A percentile compares a stretch with the other conserved stretches of the same genome.
Evolutionary conservation across 352 stramenopile genomes (phyloP).

Genomic region (Phytophthora palmivora): DNA sequence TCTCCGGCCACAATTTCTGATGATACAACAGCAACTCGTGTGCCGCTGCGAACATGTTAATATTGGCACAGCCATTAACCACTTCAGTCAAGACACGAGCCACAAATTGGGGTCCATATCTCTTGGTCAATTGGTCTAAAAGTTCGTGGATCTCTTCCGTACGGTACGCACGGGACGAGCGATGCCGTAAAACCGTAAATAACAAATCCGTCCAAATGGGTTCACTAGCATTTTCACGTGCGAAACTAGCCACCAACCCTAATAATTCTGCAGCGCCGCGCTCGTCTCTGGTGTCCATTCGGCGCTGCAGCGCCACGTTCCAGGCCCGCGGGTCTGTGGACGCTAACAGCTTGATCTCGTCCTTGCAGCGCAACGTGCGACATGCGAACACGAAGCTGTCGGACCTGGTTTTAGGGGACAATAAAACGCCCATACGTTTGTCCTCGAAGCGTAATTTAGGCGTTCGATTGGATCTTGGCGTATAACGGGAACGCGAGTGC

Average conservation of each 20-base stretch:
- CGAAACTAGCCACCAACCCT: slow-evolving; percentile 53
- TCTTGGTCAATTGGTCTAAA: slow-evolving; percentile 39
- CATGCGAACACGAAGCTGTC: slow-evolving; percentile 45
- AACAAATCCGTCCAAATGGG: slow-evolving; percentile 77
- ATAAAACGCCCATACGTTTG: slow-evolving; percentile 42
- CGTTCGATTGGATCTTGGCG: neutral
- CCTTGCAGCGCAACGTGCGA: slow-evolving; percentile 40
- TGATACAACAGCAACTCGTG: slow-evolving; percentile 64
- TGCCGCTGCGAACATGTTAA: slow-evolving; percentile 60
- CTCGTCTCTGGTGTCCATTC: slow-evolving; percentile 54
- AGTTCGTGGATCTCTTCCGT: slow-evolving; percentile 45
- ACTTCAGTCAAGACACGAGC: slow-evolving; percentile 51
- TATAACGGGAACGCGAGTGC: too few species aligned
- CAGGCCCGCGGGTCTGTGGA: slow-evolving; percentile 58
- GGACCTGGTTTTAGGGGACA: slow-evolving; percentile 40
- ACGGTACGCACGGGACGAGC: slow-evolving; percentile 32
- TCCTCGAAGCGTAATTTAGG: slow-evolving; percentile 37
- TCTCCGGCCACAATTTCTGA: slow-evolving; percentile 33
- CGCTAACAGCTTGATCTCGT: slow-evolving; percentile 54
- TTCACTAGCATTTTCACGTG: slow-evolving; percentile 55
- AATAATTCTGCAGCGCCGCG: slow-evolving; percentile 57
- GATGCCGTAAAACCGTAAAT: slow-evolving; percentile 73
- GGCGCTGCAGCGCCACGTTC: slow-evolving; percentile 67
- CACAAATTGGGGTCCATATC: slow-evolving; percentile 56
- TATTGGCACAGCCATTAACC: slow-evolving; percentile 73